Base-by-base conservation (phyloP, 192 early-diverging fungal species). In the Coemansia sp. region DNA sequence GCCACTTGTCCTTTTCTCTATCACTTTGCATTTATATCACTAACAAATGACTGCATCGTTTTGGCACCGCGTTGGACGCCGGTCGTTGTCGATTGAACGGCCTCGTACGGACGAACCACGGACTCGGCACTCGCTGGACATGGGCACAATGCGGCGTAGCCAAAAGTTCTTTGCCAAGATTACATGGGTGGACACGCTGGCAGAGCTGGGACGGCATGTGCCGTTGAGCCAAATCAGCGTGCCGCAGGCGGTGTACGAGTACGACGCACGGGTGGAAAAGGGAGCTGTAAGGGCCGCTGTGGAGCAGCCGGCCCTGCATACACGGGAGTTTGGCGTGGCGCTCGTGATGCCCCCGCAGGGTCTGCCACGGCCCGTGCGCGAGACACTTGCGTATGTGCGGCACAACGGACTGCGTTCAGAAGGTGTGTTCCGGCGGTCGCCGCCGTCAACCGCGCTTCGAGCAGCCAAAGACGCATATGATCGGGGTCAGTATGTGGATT, bases 141-240 rank as follows among this genome's bases (percentile, higher is more conserved):
- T 39, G 11, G 32, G 32, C 17, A 22, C 22, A 50, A 3, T 57
- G 41, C 23, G 38, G 32, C 37, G 62, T 76, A 98, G 95, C 52
- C 92, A 92, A 47, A 97, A 97, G 77, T 97, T 97, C 82, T 82
- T 87, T 27, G 76, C 83, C 52, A 97, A 97, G 70, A 72, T 97
- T 3, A 83, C 84, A 19, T 97, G 94, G 80, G 85, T 95, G 48
- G 76, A 88, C 58, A 89, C 72, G 50, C 82, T 96, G 41, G 75
- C 85, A 12, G 79, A 89, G 29, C 80, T 97, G 35, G 87, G 84
- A 6, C 50, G 48, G 45, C 66, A 83, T 24, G 85, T 97, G 25
- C 89, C 90, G 23, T 57, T 94, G 19, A 75, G 79, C 27, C 87
- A 92, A 60, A 84, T 93, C 56, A 81, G 83, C 19, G 85, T 95